phyloP scores from a whole-genome alignment of 345 rosid species.

The Turnera subulata region DNA sequence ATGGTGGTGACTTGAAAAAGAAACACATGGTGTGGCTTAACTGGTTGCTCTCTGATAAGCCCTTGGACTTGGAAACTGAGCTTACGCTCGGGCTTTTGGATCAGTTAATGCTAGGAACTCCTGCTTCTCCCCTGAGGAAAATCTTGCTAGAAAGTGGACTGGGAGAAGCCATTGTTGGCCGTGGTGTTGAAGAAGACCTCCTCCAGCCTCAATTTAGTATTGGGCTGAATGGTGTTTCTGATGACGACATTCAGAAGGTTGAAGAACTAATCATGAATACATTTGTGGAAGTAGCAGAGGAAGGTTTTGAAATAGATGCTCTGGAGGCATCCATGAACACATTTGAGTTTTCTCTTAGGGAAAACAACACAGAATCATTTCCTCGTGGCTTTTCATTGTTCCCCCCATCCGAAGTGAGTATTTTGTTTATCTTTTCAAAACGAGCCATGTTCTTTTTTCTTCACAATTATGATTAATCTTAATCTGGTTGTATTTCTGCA shows the following conservation, averaged over 20 bases:
- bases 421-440: neutral
- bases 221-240: constrained; percentile 84
- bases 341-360: constrained; percentile 92
- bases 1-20: constrained; percentile 73
- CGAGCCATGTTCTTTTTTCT: neutral
- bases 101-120: constrained; percentile 93
- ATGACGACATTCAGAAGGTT: constrained; percentile 66
- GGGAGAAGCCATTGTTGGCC: constrained; percentile 89
- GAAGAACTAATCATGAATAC: constrained; percentile 74
- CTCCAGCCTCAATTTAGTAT: constrained; percentile 94
- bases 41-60: constrained; percentile 85
- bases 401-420: constrained; percentile 81
- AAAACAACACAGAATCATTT: constrained; percentile 94
- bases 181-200: constrained; percentile 90
- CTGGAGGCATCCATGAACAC: constrained; percentile 99
- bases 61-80: constrained; percentile 84
- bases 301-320: constrained; percentile 87
- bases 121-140: constrained; percentile 93
- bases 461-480: constrained; percentile 14
- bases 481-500: no score
- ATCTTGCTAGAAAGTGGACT: constrained; percentile 89
- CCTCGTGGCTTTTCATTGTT: constrained; percentile 96
- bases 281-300: constrained; percentile 65
- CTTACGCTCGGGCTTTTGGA: constrained; percentile 86
- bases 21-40: constrained; percentile 93